Evolutionary conservation across 495 filamentous ascomycete species (phyloP), one percentile per base, ranked within the genome.

Genomic region (Jackrogersella multiformis): DNA sequence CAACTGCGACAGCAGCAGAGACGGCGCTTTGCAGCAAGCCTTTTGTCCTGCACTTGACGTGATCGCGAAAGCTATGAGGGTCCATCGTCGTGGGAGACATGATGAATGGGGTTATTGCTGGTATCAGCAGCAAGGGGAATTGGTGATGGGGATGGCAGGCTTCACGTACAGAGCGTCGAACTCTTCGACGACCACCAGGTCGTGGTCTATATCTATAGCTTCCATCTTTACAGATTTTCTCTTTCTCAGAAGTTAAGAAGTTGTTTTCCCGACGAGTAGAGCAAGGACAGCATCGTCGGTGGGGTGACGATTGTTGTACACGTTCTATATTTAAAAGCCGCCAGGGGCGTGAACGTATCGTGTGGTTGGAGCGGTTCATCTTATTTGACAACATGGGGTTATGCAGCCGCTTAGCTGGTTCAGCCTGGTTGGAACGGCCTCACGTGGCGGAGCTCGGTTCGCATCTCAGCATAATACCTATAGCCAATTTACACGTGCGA

Each of bases 141-240:
- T 60, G 26, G 51, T 36, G 6, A 59, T 58, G 46, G 51, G 42
- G 6, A 59, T 58, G 46, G 61, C 34, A 64, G 63, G n/a, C 66
- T 72, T 62, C 44, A 68, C 76, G 56, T 72, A 82, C 80, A 84
- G 72, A 32, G 79, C 79, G 68, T 83, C 81, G 44, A 82, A 82
- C 65, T 83, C 80, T 13, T 81, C 79, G 38, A 78, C 76, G 26
- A 76, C 32, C 21, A 82, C 74, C 39, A 82, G 64, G 54, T 73
- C 75, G 56, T 81, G 69, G 32, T 76, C 63, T 56, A 76, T 66
- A 58, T 75, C 61, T 59, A 66, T 73, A 38, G 73, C 73, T 52
- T 74, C 73, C 73, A 74, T 74, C 12, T 42, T 41, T 45, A 48
- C 34, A 28, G 32, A 59, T 15, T 56, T 64, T 45, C 23, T 34